phyloP scores from a whole-genome alignment of 129 eudicot genomes.

The Mikania micrantha region DNA sequence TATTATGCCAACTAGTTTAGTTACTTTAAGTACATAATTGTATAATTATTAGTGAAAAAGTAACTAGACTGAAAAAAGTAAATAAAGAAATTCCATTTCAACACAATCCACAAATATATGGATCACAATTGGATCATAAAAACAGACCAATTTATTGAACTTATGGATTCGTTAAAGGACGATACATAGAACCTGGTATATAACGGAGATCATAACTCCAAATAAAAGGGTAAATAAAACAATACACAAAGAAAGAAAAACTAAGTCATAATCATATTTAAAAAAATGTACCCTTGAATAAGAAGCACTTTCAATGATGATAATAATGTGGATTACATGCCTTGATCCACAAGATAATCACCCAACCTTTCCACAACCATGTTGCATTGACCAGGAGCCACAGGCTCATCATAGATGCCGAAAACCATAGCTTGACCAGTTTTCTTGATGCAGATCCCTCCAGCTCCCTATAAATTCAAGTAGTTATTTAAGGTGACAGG shows the following conservation, averaged over 20 bases:
- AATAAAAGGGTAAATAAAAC: slow-evolving; percentile 3
- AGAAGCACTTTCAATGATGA: slow-evolving; percentile 12
- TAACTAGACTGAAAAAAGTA: neutral
- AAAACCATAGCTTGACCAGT: slow-evolving; percentile 62
- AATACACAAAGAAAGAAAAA: neutral
- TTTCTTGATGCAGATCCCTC: slow-evolving; percentile 70
- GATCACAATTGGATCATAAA: neutral
- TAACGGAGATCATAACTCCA: slow-evolving; percentile 20
- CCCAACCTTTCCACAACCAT: slow-evolving; percentile 89
- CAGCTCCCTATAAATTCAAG: slow-evolving; percentile 51
- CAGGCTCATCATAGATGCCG: slow-evolving; percentile 71
- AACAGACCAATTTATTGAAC: slow-evolving; percentile 22
- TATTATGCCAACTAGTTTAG: slow-evolving; percentile 3
- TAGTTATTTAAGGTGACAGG: neutral
- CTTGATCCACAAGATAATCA: slow-evolving; percentile 75
- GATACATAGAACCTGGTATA: slow-evolving; percentile 12
- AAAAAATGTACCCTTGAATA: neutral
- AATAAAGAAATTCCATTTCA: neutral
- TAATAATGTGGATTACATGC: slow-evolving; percentile 24
- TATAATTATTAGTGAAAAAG: neutral
- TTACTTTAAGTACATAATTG: neutral
- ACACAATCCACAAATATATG: neutral
- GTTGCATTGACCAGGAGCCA: slow-evolving; percentile 87
- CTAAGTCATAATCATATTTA: neutral
- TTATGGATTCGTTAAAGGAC: slow-evolving; percentile 11